phyloP scores from a whole-genome alignment of 345 rosid species.

The Brassica rapa region DNA sequence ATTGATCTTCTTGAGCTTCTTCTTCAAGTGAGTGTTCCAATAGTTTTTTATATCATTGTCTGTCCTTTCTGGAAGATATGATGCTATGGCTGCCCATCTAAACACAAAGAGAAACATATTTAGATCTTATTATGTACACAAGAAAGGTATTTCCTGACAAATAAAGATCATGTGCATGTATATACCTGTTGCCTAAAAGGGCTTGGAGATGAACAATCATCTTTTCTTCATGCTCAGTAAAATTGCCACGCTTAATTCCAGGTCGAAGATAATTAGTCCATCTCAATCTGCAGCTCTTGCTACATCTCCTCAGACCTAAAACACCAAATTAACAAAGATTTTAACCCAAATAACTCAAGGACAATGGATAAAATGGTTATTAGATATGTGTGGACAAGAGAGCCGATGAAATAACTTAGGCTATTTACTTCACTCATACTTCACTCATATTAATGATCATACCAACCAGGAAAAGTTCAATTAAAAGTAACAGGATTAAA shows the following conservation, averaged over 20 bases:
- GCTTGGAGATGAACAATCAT: conserved; percentile 97
- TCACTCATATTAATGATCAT: conserved; percentile 47
- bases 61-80: conserved; percentile 95
- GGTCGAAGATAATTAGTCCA: conserved; percentile 98
- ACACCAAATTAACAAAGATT: conserved; percentile 15
- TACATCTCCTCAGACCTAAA: conserved; percentile 92
- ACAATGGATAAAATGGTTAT: neutral
- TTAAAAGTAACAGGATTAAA: neutral
- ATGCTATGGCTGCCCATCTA: conserved; percentile 99
- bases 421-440: conserved; percentile 42
- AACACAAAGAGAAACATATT: conserved; percentile 19
- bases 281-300: conserved; percentile 96
- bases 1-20: conserved; percentile 66
- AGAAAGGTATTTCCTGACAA: neutral
- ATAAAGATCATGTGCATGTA: conserved; percentile 18
- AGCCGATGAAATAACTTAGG: conserved; percentile 27
- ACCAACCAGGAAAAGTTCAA: conserved; percentile 44
- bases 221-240: conserved; percentile 91
- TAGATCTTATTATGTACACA: conserved; percentile 16
- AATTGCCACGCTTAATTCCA: conserved; percentile 89
- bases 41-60: conserved; percentile 95
- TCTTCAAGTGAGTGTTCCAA: conserved; percentile 94
- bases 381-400: conserved; percentile 30
- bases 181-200: conserved; percentile 90
- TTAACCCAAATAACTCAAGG: conserved; percentile 9